Evolutionary conservation across 768 basidiomycete species (phyloP).

Genomic region (Collybia sp.): DNA sequence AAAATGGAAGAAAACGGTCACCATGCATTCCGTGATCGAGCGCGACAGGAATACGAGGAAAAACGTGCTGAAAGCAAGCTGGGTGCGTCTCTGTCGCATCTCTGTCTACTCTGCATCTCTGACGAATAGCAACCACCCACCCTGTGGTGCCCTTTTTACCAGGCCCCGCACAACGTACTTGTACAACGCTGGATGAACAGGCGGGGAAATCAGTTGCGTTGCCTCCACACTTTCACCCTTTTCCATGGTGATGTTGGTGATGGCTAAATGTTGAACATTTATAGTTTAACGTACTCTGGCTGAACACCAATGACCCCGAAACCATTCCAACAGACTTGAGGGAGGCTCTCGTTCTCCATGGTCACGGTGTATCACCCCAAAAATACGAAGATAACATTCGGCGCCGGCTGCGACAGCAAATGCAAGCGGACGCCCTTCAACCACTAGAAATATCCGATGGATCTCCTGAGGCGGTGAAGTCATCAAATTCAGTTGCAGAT

Average conservation of each 20-base stretch:
- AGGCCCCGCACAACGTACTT: slow-evolving; percentile 70
- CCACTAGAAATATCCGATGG: slow-evolving; percentile 40
- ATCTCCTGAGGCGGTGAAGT: slow-evolving; percentile 13
- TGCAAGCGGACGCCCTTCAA: slow-evolving; percentile 69
- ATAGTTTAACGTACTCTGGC: slow-evolving; percentile 81
- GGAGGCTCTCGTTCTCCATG: slow-evolving; percentile 46
- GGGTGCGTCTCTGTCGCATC: slow-evolving; percentile 20
- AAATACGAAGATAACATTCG: slow-evolving; percentile 29
- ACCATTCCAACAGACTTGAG: slow-evolving; percentile 65
- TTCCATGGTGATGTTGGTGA: neutral
- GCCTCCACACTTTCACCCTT: too few species aligned
- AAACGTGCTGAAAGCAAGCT: slow-evolving; percentile 69
- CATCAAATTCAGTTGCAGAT: slow-evolving; percentile 22
- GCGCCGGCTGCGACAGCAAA: slow-evolving; percentile 63
- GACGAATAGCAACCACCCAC: neutral
- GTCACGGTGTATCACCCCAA: slow-evolving; percentile 17
- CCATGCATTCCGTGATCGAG: slow-evolving; percentile 63
- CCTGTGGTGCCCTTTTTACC: slow-evolving; percentile 2
- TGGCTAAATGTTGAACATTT: slow-evolving; percentile 5
- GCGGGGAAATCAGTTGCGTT: slow-evolving; percentile 56
- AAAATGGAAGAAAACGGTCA: slow-evolving; percentile 62
- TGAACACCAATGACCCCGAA: slow-evolving; percentile 61
- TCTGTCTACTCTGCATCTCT: neutral
- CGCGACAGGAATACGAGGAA: slow-evolving; percentile 71
- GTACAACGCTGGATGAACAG: slow-evolving; percentile 69